phyloP scores from a whole-genome alignment of 345 rosid species.

The Kernera saxatilis region DNA sequence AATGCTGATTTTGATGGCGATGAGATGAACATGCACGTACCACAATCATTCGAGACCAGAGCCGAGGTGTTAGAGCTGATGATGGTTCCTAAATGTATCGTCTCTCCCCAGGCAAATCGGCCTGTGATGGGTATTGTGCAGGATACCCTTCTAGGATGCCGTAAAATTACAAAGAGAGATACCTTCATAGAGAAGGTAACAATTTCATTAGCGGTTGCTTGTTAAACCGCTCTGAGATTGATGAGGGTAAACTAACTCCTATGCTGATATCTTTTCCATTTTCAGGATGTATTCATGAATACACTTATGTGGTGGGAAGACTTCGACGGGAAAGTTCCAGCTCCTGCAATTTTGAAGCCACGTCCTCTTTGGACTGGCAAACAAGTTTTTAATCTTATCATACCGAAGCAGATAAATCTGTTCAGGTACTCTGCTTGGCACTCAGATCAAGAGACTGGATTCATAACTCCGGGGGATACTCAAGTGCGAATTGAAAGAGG shows the following conservation, averaged over 20 bases:
- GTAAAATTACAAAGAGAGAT: slow-evolving; percentile 96
- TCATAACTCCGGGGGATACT: slow-evolving; percentile 87
- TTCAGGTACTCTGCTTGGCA: slow-evolving; percentile 92
- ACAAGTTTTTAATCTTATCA: slow-evolving; percentile 94
- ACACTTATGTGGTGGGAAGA: slow-evolving; percentile 99
- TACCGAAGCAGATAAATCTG: slow-evolving; percentile 95
- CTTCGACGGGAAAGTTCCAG: slow-evolving; percentile 96
- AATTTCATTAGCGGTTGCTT: neutral
- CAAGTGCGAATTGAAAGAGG: slow-evolving; percentile 92
- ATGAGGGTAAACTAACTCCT: neutral
- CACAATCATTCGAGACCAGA: slow-evolving; percentile 93
- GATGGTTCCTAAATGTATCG: slow-evolving; percentile 99
- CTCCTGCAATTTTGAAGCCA: slow-evolving; percentile 90
- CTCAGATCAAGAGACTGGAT: slow-evolving; percentile 66
- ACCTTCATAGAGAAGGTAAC: slow-evolving; percentile 96
- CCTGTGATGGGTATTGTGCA: slow-evolving; percentile 99
- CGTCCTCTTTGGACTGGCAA: slow-evolving; percentile 99
- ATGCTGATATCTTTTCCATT: neutral
- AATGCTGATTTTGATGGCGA: slow-evolving; percentile 99
- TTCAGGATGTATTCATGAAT: slow-evolving; percentile 97
- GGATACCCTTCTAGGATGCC: slow-evolving; percentile 94
- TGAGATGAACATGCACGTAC: slow-evolving; percentile 99
- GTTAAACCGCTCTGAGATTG: neutral
- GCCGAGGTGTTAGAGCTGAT: slow-evolving; percentile 96
- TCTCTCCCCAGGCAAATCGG: slow-evolving; percentile 91